Conservation (phyloP, 805 yeast species). For the Blastobotrys americana region DNA sequence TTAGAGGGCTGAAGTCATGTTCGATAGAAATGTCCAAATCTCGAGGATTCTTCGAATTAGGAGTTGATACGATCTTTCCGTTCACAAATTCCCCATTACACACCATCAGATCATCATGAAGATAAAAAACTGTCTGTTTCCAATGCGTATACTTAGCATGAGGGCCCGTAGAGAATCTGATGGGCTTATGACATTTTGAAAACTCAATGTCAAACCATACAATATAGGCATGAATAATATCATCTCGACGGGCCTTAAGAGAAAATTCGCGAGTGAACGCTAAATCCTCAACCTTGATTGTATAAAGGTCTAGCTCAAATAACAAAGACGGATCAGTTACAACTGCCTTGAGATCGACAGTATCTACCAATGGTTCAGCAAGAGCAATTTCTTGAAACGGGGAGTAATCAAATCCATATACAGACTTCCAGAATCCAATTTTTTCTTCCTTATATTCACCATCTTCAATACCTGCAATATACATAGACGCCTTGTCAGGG, state of each 20-base stretch:
- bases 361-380: constrained; percentile 92
- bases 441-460: constrained; percentile 87
- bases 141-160: constrained; percentile 93
- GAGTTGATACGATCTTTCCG: constrained; percentile 68
- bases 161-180: constrained; percentile 88
- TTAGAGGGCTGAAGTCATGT: constrained; percentile 43
- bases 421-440: constrained; percentile 90
- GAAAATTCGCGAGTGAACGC: constrained; percentile 67
- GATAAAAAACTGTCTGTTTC: constrained; percentile 95
- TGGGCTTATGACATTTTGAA: constrained; percentile 44
- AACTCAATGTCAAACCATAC: constrained; percentile 95
- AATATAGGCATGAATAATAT: constrained; percentile 78
- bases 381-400: constrained; percentile 83
- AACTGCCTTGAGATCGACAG: constrained; percentile 73
- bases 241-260: constrained; percentile 68
- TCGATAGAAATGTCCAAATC: constrained; percentile 76
- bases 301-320: constrained; percentile 81
- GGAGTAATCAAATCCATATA: constrained; percentile 92
- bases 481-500: constrained; percentile 90
- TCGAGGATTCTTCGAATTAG: constrained; percentile 74
- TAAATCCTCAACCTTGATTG: constrained; percentile 74
- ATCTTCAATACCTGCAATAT: constrained; percentile 89
- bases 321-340: constrained; percentile 66
- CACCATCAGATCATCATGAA: constrained; percentile 69
- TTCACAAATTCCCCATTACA: constrained; percentile 68